Conservation (phyloP, 306 rosid species). For the Inga leiocalycina region DNA sequence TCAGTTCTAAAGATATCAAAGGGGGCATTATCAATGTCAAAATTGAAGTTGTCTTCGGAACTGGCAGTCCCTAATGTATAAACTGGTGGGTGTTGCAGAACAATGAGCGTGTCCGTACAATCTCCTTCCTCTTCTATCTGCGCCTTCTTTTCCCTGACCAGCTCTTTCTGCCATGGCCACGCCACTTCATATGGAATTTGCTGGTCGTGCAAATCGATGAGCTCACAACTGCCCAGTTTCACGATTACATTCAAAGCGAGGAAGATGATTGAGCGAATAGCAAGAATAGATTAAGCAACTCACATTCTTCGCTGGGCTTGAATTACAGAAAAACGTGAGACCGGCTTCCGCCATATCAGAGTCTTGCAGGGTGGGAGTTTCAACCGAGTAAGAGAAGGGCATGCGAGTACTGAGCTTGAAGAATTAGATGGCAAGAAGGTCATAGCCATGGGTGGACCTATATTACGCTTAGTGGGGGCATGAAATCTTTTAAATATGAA, state of each 20-base stretch:
- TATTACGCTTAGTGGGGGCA: not conserved
- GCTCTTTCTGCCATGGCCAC: constrained; percentile 51
- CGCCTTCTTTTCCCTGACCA: constrained; percentile 40
- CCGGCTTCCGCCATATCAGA: not conserved
- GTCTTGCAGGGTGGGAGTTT: not conserved
- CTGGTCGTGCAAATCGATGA: constrained; percentile 61
- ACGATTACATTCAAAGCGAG: not conserved
- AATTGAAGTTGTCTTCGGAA: constrained; percentile 38
- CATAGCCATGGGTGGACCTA: constrained; percentile 29
- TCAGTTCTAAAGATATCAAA: constrained; percentile 51
- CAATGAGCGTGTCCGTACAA: constrained; percentile 40
- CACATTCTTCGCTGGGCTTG: constrained; percentile 35
- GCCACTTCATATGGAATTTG: constrained; percentile 63
- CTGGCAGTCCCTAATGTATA: constrained; percentile 43
- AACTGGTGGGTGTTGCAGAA: constrained; percentile 48
- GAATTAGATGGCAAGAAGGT: constrained; percentile 20
- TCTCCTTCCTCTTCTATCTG: constrained; percentile 40
- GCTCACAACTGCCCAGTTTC: constrained; percentile 61
- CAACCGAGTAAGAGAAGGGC: constrained; percentile 12
- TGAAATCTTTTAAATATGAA: too few species aligned
- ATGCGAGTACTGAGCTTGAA: constrained; percentile 21
- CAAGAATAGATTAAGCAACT: constrained; percentile 24
- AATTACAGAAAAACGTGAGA: not conserved
- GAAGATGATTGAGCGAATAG: constrained; percentile 24
- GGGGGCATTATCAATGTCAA: constrained; percentile 42